Evolutionary conservation across 148 eudicot genomes (phyloP).

Genomic region (Diospyros lotus): DNA sequence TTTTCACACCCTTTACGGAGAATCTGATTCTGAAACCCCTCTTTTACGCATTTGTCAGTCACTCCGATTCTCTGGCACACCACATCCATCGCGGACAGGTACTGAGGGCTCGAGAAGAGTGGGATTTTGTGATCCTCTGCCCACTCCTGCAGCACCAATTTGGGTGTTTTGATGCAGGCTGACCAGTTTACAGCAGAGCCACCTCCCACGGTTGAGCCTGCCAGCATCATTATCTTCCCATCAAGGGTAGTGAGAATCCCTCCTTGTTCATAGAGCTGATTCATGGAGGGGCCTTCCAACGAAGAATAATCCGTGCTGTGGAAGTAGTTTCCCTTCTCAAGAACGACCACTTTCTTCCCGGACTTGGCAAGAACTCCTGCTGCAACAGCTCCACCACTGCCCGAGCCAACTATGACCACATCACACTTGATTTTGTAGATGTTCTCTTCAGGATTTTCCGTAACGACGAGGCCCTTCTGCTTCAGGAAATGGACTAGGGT

Average conservation of each 20-base stretch:
- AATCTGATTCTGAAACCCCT: conserved; percentile 62
- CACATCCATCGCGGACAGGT: conserved; percentile 45
- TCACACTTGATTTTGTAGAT: conserved; percentile 50
- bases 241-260: conserved; percentile 46
- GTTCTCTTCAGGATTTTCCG: conserved; percentile 27
- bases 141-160: conserved; percentile 51
- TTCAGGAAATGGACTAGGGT: conserved; percentile 31
- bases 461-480: conserved; percentile 38
- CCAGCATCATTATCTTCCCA: conserved; percentile 41
- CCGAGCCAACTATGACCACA: conserved; percentile 60
- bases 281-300: conserved; percentile 56
- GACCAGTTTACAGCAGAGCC: conserved; percentile 76
- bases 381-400: conserved; percentile 71
- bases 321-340: conserved; percentile 72
- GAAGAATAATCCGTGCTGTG: conserved; percentile 44
- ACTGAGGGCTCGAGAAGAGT: conserved; percentile 44
- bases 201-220: conserved; percentile 62
- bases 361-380: conserved; percentile 56
- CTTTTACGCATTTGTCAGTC: conserved; percentile 41
- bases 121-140: conserved; percentile 28
- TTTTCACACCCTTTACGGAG: conserved; percentile 65
- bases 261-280: conserved; percentile 42
- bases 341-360: conserved; percentile 58
- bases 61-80: conserved; percentile 51
- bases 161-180: conserved; percentile 53